Conservation (phyloP, 2,329 filamentous ascomycete species). For the Daldinia sp. region DNA sequence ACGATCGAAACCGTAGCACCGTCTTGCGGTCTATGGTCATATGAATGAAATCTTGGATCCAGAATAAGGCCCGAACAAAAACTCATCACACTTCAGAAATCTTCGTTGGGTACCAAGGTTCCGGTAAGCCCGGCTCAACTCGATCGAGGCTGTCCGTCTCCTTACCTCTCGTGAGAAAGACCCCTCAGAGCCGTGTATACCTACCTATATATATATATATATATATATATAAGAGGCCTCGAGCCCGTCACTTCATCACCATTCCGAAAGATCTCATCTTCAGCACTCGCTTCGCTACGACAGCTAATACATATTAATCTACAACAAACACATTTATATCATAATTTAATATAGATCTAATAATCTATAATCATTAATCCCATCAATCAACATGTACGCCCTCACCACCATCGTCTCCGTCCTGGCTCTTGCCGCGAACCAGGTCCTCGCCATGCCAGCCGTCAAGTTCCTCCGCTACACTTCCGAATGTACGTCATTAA, state of each 20-base stretch:
- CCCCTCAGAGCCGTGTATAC: slow-evolving; percentile 8
- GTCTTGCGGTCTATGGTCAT: slow-evolving; percentile 4
- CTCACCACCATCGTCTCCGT: slow-evolving; percentile 33
- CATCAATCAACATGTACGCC: slow-evolving; percentile 41
- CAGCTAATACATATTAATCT: slow-evolving; percentile 2
- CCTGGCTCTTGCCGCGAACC: slow-evolving; percentile 36
- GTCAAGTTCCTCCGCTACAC: slow-evolving; percentile 34
- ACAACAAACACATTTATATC: slow-evolving; percentile 11
- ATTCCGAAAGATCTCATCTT: slow-evolving; percentile 26
- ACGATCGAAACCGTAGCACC: neutral
- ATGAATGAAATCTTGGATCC: neutral
- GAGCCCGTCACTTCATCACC: slow-evolving; percentile 30
- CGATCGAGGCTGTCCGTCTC: neutral
- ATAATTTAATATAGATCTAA: slow-evolving; percentile 5
- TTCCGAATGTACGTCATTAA: slow-evolving; percentile 36
- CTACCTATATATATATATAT: too few species aligned
- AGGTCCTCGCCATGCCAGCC: slow-evolving; percentile 40
- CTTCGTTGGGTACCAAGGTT: neutral
- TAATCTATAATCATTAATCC: slow-evolving; percentile 16
- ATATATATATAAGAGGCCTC: slow-evolving; percentile 23
- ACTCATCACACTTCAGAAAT: neutral
- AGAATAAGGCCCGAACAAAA: neutral
- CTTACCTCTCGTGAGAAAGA: slow-evolving; percentile 27
- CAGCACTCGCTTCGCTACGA: slow-evolving; percentile 12
- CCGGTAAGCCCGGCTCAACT: neutral